phyloP scores from a whole-genome alignment of 805 yeast genomes.

The Komagataella populi region DNA sequence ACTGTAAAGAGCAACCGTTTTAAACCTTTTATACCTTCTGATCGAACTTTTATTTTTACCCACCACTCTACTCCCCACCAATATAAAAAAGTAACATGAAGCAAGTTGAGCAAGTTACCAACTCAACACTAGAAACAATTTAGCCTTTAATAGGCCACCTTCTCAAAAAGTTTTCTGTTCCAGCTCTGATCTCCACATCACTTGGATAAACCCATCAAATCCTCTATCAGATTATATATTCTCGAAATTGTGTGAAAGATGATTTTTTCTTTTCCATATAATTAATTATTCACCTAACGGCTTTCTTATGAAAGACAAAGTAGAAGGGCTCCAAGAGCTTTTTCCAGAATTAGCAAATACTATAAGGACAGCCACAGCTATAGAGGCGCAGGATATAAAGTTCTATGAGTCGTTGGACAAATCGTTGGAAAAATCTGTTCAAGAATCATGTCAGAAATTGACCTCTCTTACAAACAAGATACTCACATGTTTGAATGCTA shows the following conservation, averaged over 20 bases:
- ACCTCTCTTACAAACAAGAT: constrained; percentile 9
- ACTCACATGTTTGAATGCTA: constrained; percentile 10
- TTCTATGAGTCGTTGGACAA: constrained; percentile 59
- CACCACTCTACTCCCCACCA: no score
- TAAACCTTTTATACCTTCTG: no score
- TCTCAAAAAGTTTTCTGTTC: no score
- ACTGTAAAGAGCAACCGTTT: no score
- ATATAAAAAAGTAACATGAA: no score
- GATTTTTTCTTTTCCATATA: background rate
- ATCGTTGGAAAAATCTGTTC: constrained; percentile 35
- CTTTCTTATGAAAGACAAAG: background rate
- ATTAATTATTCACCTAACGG: background rate
- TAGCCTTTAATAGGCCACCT: no score
- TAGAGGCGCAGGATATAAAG: constrained; percentile 71
- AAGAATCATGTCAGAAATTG: constrained; percentile 19
- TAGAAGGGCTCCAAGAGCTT: background rate
- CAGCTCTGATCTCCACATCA: no score
- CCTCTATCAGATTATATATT: background rate
- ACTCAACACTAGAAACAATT: no score
- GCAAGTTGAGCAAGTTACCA: no score
- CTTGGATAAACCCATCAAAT: no score
- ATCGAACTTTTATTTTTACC: no score
- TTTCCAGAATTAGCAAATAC: constrained; percentile 35
- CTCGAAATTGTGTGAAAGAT: background rate
- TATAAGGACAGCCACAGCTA: constrained; percentile 52